Percentiles rank a stretch among this genome's conserved stretches.
phyloP scores from a whole-genome alignment of 2,329 filamentous ascomycete genomes.

The Diplodia sapinea region DNA sequence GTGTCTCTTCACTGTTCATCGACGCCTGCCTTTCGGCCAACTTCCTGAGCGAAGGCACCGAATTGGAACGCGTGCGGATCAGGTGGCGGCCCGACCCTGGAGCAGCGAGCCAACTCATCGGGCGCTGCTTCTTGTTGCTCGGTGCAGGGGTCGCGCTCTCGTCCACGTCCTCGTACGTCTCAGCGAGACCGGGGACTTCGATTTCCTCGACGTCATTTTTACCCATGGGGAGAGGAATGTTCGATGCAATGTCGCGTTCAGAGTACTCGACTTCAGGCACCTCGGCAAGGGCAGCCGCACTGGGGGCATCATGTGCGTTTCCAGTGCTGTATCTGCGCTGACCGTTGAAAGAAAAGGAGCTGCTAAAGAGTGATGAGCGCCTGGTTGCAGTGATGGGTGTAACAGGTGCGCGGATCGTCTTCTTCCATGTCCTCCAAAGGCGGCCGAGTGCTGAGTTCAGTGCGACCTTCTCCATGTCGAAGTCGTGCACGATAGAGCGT shows the following conservation, averaged over 20 bases:
- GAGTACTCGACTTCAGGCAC: constrained; percentile 52
- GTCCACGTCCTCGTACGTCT: constrained; percentile 61
- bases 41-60: constrained; percentile 18
- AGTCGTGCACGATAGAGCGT: constrained; percentile 81
- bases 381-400: constrained; percentile 37
- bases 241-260: constrained; percentile 58
- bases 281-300: constrained; percentile 21
- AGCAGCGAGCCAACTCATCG: constrained; percentile 37
- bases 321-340: constrained; percentile 28
- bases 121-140: constrained; percentile 1
- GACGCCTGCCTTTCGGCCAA: constrained; percentile 2
- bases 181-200: constrained; percentile 70
- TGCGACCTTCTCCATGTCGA: constrained; percentile 91
- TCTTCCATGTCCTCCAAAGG: constrained; percentile 95
- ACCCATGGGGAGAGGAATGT: constrained; percentile 71
- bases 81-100: constrained; percentile 36
- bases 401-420: constrained; percentile 65
- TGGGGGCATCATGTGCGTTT: constrained; percentile 28
- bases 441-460: constrained; percentile 86
- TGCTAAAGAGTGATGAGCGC: constrained; percentile 1
- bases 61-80: constrained; percentile 10
- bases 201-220: constrained; percentile 78
- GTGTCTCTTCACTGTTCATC: neutral
- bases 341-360: neutral
- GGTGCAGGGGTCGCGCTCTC: constrained; percentile 18